These are phyloP conservation scores for Rhodosporidiobolus sp. DNA, from an alignment of 768 basidiomycete genomes.

Conservation along the genomic window DNA sequence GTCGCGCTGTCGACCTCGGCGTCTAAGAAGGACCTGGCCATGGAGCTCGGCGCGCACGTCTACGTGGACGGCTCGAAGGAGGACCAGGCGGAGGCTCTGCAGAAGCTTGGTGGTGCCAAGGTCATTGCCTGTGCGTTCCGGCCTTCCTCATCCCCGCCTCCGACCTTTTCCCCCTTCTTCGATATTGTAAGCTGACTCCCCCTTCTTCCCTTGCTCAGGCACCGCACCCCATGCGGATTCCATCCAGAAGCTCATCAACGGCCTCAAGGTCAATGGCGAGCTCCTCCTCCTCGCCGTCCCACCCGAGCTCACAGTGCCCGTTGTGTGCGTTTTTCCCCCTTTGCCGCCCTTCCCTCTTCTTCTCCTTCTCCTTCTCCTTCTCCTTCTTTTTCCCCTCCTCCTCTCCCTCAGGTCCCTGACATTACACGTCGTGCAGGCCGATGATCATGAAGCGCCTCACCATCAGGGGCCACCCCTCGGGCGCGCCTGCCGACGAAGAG, in stretches of 20 bases:
- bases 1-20: slow-evolving; percentile 49
- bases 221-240: slow-evolving; percentile 31
- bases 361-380: too few species aligned
- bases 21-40: slow-evolving; percentile 49
- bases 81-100: slow-evolving; percentile 47
- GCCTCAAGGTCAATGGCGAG: slow-evolving; percentile 32
- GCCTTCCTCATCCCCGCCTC: too few species aligned
- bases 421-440: slow-evolving; percentile 5
- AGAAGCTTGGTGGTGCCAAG: slow-evolving; percentile 52
- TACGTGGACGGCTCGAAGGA: slow-evolving; percentile 49
- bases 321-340: slow-evolving; percentile 12
- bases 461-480: slow-evolving; percentile 38
- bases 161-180: background rate
- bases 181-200: too few species aligned
- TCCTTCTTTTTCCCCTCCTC: too few species aligned
- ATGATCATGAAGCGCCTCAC: slow-evolving; percentile 41
- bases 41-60: slow-evolving; percentile 50
- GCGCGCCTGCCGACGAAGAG: slow-evolving; percentile 23
- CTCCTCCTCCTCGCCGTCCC: slow-evolving; percentile 35
- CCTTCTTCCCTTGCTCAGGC: background rate
- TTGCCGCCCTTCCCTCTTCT: too few species aligned
- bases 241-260: slow-evolving; percentile 30
- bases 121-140: slow-evolving; percentile 45
- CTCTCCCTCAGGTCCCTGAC: background rate
- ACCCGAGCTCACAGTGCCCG: slow-evolving; percentile 23